Percentiles rank a stretch among this genome's conserved stretches.
Evolutionary conservation across 768 basidiomycete genomes (phyloP).

Genomic region (Tulasnella sp.): DNA sequence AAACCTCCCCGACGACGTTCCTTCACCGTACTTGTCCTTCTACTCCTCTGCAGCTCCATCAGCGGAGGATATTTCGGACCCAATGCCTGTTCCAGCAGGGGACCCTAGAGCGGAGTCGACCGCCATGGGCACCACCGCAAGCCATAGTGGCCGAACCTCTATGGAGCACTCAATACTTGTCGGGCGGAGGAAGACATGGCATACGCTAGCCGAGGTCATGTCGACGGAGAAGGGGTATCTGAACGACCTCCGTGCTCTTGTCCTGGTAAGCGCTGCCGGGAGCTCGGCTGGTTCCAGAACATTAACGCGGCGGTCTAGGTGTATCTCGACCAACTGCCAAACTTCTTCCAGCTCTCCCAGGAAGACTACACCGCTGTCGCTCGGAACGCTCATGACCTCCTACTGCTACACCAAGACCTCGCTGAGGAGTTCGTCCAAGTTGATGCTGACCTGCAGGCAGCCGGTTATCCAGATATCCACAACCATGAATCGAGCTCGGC

Average conservation of each 20-base stretch:
- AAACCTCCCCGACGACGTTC: background rate
- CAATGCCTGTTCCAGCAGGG: background rate
- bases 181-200: slow-evolving; percentile 40
- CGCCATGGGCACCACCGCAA: background rate
- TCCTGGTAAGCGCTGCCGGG: slow-evolving; percentile 51
- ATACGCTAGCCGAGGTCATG: slow-evolving; percentile 81
- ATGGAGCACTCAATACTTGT: background rate
- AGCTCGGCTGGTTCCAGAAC: background rate
- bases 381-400: slow-evolving; percentile 65
- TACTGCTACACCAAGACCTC: slow-evolving; percentile 65
- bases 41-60: background rate
- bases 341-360: background rate
- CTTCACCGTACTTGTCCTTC: background rate
- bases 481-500: slow-evolving; percentile 30
- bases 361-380: slow-evolving; percentile 40
- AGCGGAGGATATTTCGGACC: background rate
- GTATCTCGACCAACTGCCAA: slow-evolving; percentile 58
- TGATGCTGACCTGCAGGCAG: slow-evolving; percentile 43
- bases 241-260: slow-evolving; percentile 69
- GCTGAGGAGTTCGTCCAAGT: slow-evolving; percentile 49
- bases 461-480: background rate
- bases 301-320: slow-evolving; percentile 46
- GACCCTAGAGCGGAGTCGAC: background rate
- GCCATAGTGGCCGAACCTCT: background rate
- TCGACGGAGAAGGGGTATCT: slow-evolving; percentile 82